Evolutionary conservation across 2,329 filamentous ascomycete genomes (phyloP), one percentile per base, ranked within the genome.

Genomic region (Trichoderma atroviride): DNA sequence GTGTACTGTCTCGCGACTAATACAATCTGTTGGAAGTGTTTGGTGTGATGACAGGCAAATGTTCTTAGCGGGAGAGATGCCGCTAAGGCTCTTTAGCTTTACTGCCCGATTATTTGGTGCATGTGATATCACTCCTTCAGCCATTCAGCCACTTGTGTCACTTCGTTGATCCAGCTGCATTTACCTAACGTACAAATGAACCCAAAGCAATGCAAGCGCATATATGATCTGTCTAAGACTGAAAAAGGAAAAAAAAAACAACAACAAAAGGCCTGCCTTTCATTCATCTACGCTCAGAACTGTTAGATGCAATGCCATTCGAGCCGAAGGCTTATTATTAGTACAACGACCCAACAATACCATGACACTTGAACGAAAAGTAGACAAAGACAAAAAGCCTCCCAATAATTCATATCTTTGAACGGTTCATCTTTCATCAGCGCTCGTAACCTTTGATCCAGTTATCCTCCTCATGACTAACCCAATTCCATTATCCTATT

Each of bases 401-500:
- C 29, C 65, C 61, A 40, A 53, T 22, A 53, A 14, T 33, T 33
- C 52, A 47, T 56, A 33, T 52, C 43, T 33, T 52, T 29, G 29
- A 22, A 43, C 31, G 35, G 16, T 27, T 52, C 52, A 24, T 50
- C 40, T 37, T 52, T 57, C 37, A 67, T 37, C 31, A 52, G 43
- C 53, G 29, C 40, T 64, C 19, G 29, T 40, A 31, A n/a, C 33
- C n/a, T n/a, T 33, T 56, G 22, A 10, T 14, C 27, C 29, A 50
- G 37, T 56, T 53, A 24, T 64, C 43, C 47, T 27, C 29, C 29
- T 50, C 50, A 43, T 63, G 47, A 35, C 43, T 40, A 56, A 37
- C 40, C 40, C 29, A 35, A 24, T 53, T 29, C 31, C 31, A 58
- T 63, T 58, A 29, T 52, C 50, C 86, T 77, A 71, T 87, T 81